Evolutionary conservation across 768 basidiomycete genomes (phyloP), one percentile per base, ranked within the genome.

Genomic region (Pisolithus orientalis): DNA sequence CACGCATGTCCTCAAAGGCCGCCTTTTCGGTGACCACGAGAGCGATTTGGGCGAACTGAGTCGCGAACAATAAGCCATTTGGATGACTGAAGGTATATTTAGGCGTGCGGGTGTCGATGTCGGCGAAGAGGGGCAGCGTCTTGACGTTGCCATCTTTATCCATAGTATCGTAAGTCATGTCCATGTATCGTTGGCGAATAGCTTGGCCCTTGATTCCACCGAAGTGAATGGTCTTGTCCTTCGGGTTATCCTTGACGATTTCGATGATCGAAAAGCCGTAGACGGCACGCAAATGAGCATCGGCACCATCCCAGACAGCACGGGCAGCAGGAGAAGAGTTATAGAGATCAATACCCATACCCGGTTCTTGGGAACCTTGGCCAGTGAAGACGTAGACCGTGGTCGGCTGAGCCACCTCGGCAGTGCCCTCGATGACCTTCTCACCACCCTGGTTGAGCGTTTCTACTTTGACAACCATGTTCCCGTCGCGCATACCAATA

Each of bases 321-420:
- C 90, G 89, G 51, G 96, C 96, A 17, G 94, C 93, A 42, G 93
- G 87, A 5, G 94, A 97, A 57, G 70, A 80, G 65, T 83, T 87
- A 79, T 97, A 99, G 2, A 99, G 80, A 59, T 97, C 94, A 94
- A 99, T 98, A 17, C 96, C 96, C 96, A 99, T 98, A 17, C 95
- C 93, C 44, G 86, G 85, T 70, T 98, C 95, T 67, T 98, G 95
- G 6, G 94, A 97, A 51, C 95, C 95, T 67, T 98, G 95, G 29
- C 95, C 95, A 39, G 95, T 98, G 78, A 98, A 98, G 59, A 96
- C 93, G 59, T 97, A 98, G 32, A 90, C 92, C 5, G 94, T 95
- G 16, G 82, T 78, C 2, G 94, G 85, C 67, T 99, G 96, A 3
- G 84, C 83, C 55, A 98, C 93, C 68, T 98, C 93, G 3, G 94